Base-by-base conservation (phyloP, 1,284 basidiomycete species). In the Rhodotorula sp. region DNA sequence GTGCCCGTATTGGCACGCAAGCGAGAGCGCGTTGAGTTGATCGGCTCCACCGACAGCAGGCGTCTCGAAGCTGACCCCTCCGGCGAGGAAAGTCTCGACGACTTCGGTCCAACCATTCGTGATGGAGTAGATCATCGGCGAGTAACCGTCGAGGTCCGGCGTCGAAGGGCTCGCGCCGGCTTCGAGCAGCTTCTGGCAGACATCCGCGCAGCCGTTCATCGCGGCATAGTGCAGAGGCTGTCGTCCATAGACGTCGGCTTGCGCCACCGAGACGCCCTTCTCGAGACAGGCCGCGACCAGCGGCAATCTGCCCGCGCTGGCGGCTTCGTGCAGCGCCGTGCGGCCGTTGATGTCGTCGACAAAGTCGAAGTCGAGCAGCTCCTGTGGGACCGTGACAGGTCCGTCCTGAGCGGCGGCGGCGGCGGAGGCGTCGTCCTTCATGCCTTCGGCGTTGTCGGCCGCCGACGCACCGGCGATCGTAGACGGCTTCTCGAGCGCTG, bases 281-380 rank as follows among this genome's bases (percentile, higher is more conserved):
- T 87, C 84, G 34, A 98, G 86, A 81, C 94, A 97, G 29, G 95
- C 83, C 72, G 88, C 83, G 62, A 95, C 92, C 56, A 99, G 86
- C n/a, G 88, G 86, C 34, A 90, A 83, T 23, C 88, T 87, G 15
- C 96, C 96, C 14, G 90, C 88, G 64, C 94, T 92, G 16, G 93
- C 89, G 3, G 93, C 64, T 70, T 96, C 92, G 80, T 99, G 97
- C n/a, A 99, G 86, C 75, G 92, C 93, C 1, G 91, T 95, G 46
- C 97, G 88, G 48, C 91, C 92, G 80, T 97, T 99, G 85, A 99
- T 99, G 79, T 97, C 94, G 80, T 99, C 97, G 57, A 97, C 86
- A 79, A 93, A 97, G 64, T 85, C 85, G 81, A 92, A 98, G 82
- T 98, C 92, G 79, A 98, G 91, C 0, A 89, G 86, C 5, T 83